Conservation (phyloP, 371 early-diverging fungal genomes). For the Circinella minor region DNA sequence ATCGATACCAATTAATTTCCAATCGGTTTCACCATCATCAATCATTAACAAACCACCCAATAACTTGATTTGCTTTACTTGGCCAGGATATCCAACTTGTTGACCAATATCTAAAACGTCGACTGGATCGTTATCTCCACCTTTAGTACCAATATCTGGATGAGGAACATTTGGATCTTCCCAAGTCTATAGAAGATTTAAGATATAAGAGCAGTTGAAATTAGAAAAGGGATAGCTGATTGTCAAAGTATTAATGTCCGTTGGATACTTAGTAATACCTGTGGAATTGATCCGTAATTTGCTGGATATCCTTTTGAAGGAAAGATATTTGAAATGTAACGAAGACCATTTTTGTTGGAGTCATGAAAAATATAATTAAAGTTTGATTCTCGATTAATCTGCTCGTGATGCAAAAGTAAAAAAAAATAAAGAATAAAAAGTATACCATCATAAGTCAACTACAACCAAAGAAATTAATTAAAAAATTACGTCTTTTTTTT, state of each 20-base stretch:
- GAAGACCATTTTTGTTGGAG: constrained; percentile 96
- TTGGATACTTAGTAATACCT: constrained; percentile 32
- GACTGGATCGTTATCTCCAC: constrained; percentile 97
- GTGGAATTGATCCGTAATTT: constrained; percentile 99
- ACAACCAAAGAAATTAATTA: neutral
- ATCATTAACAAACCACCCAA: constrained; percentile 94
- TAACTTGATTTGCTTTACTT: constrained; percentile 96
- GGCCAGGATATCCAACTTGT: constrained; percentile 80
- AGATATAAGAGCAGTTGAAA: neutral
- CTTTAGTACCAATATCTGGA: constrained; percentile 78
- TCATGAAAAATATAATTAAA: constrained; percentile 99
- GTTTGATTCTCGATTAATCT: constrained; percentile 22
- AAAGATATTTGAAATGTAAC: constrained; percentile 98
- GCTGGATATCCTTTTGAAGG: constrained; percentile 99
- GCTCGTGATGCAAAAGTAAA: neutral
- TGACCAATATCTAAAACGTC: constrained; percentile 97
- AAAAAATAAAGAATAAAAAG: neutral
- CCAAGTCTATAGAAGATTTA: constrained; percentile 75
- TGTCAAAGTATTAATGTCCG: too few species aligned
- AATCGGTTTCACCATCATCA: constrained; percentile 97
- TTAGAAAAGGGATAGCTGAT: neutral
- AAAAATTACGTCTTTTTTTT: neutral
- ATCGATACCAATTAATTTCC: constrained; percentile 96
- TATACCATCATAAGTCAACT: neutral
- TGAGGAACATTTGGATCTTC: constrained; percentile 91